These are phyloP conservation scores for Kandelia obovata DNA, from an alignment of 345 rosid species.

Conservation along the genomic window DNA sequence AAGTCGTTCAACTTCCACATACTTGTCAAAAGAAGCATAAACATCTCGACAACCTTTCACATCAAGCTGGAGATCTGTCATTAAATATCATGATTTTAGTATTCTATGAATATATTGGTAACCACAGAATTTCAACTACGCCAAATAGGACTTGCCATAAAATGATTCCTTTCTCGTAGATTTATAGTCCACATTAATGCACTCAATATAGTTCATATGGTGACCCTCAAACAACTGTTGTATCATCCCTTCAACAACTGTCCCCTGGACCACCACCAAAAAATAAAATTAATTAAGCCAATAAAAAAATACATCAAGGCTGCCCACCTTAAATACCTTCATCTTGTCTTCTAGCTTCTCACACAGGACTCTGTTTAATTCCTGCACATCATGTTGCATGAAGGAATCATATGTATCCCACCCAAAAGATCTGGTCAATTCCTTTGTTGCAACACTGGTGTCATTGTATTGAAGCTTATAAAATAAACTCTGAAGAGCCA, in stretches of 20 bases:
- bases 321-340: slow-evolving; percentile 49
- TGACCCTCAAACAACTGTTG: slow-evolving; percentile 97
- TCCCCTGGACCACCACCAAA: slow-evolving; percentile 48
- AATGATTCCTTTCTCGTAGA: slow-evolving; percentile 95
- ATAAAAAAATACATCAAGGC: background rate
- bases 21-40: slow-evolving; percentile 96
- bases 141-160: slow-evolving; percentile 57
- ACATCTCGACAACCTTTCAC: slow-evolving; percentile 97
- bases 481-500: slow-evolving; percentile 96
- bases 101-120: background rate
- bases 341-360: slow-evolving; percentile 98
- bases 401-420: slow-evolving; percentile 98
- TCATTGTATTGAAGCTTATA: slow-evolving; percentile 94
- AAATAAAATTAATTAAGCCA: slow-evolving; percentile 8
- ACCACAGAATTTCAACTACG: background rate
- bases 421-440: slow-evolving; percentile 93
- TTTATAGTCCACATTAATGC: slow-evolving; percentile 91
- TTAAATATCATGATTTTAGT: slow-evolving; percentile 3
- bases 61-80: slow-evolving; percentile 93
- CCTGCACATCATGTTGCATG: slow-evolving; percentile 99
- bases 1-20: slow-evolving; percentile 93
- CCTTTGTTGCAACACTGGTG: slow-evolving; percentile 92
- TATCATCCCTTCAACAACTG: slow-evolving; percentile 97
- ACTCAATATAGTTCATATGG: slow-evolving; percentile 89
- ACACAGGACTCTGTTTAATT: slow-evolving; percentile 83